These are phyloP conservation scores for Cercospora zeae-maydis DNA, from an alignment of 2,329 filamentous ascomycete species.

Conservation along the genomic window DNA sequence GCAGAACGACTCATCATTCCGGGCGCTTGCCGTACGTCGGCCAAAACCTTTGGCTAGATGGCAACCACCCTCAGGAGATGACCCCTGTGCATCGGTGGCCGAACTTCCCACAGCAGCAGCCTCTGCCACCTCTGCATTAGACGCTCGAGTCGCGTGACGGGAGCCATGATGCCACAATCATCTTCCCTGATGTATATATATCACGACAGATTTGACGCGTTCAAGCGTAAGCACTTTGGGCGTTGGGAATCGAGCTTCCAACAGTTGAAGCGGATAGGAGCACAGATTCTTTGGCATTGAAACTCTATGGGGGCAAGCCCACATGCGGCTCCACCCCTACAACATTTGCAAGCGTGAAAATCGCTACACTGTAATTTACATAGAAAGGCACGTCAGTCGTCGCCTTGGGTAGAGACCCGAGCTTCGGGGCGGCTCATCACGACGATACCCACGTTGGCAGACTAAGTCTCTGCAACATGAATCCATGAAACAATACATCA, in stretches of 20 bases:
- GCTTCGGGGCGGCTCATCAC: background rate
- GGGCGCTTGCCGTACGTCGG: conserved; percentile 44
- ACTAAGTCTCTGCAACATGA: background rate
- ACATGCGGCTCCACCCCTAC: background rate
- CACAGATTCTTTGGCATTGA: conserved; percentile 5
- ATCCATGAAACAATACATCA: background rate
- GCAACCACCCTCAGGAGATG: conserved; percentile 31
- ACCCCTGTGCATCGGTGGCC: conserved; percentile 35
- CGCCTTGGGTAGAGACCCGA: background rate
- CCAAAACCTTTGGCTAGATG: conserved; percentile 38
- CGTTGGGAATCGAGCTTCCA: conserved; percentile 17
- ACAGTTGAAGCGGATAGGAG: conserved; percentile 19
- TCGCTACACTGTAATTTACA: conserved; percentile 2
- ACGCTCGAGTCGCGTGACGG: background rate
- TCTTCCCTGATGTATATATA: conserved; percentile 14
- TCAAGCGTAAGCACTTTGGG: conserved; percentile 21
- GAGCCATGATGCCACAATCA: background rate
- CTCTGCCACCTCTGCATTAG: conserved; percentile 1
- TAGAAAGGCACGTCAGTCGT: conserved; percentile 9
- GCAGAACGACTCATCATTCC: conserved; percentile 44
- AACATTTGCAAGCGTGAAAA: background rate
- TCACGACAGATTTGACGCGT: conserved; percentile 12
- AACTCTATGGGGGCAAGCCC: background rate
- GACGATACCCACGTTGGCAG: conserved; percentile 1
- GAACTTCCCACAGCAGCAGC: conserved; percentile 25